Conservation (phyloP, 257 asterid genomes). For the Solanum pimpinellifolium region DNA sequence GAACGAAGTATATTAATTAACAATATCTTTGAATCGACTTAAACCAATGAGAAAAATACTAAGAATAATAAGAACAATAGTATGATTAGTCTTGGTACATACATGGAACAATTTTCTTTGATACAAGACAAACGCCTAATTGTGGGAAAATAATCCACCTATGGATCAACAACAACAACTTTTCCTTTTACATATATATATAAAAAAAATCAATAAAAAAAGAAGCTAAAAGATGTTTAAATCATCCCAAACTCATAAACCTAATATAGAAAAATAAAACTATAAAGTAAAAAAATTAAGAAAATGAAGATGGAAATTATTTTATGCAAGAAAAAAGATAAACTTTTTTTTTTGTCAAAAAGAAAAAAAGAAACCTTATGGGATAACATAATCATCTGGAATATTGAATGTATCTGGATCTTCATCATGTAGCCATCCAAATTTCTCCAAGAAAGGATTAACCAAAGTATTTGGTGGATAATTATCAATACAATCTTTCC, state of each 20-base stretch:
- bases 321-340: not conserved
- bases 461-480: constrained; percentile 46
- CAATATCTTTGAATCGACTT: not conserved
- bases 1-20: not conserved
- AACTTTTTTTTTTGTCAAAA: not conserved
- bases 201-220: not conserved
- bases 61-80: not conserved
- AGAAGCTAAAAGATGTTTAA: not conserved
- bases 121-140: not conserved
- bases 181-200: not conserved
- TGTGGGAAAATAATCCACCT: not conserved
- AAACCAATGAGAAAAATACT: not conserved
- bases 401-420: constrained; percentile 40
- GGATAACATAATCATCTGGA: constrained; percentile 64
- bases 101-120: not conserved
- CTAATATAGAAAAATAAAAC: not conserved
- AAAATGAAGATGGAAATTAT: not conserved
- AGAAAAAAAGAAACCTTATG: constrained; percentile 6
- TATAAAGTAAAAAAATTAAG: not conserved
- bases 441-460: constrained; percentile 73
- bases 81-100: not conserved
- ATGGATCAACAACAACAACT: not conserved
- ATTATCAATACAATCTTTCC: constrained; percentile 42
- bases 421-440: constrained; percentile 66
- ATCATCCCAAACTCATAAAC: not conserved